phyloP scores from a whole-genome alignment of 257 asterid species.

The Forsythia suspensa region DNA sequence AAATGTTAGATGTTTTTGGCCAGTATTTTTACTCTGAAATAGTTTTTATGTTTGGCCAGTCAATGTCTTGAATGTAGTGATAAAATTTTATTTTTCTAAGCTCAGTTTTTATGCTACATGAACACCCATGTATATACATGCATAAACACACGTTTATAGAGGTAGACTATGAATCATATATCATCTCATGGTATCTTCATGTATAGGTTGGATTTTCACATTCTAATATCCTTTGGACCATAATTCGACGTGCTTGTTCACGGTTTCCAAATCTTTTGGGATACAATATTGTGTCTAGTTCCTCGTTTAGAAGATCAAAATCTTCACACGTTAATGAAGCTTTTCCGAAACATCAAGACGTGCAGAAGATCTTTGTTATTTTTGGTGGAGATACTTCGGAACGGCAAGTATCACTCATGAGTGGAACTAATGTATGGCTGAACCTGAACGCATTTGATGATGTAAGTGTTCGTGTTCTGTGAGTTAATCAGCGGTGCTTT shows the following conservation, averaged over 20 bases:
- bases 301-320: slow-evolving; percentile 33
- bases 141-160: neutral
- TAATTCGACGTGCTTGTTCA: slow-evolving; percentile 79
- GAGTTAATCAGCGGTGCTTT: neutral
- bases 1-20: neutral
- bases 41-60: neutral
- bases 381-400: slow-evolving; percentile 91
- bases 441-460: slow-evolving; percentile 77
- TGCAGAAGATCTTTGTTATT: slow-evolving; percentile 63
- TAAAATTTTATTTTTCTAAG: neutral
- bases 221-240: slow-evolving; percentile 76
- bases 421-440: slow-evolving; percentile 96
- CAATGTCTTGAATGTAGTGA: neutral
- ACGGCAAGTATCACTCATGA: slow-evolving; percentile 92
- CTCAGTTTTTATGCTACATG: neutral
- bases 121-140: neutral
- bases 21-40: neutral
- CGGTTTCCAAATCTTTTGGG: slow-evolving; percentile 63
- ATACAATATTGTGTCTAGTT: slow-evolving; percentile 44
- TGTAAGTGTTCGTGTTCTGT: slow-evolving; percentile 46
- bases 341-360: slow-evolving; percentile 27
- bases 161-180: neutral
- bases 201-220: slow-evolving; percentile 90
- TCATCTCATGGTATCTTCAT: slow-evolving; percentile 15
- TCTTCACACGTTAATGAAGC: slow-evolving; percentile 36